Evolutionary conservation across 2,329 filamentous ascomycete genomes (phyloP).

Genomic region (Colletotrichum liriopes): DNA sequence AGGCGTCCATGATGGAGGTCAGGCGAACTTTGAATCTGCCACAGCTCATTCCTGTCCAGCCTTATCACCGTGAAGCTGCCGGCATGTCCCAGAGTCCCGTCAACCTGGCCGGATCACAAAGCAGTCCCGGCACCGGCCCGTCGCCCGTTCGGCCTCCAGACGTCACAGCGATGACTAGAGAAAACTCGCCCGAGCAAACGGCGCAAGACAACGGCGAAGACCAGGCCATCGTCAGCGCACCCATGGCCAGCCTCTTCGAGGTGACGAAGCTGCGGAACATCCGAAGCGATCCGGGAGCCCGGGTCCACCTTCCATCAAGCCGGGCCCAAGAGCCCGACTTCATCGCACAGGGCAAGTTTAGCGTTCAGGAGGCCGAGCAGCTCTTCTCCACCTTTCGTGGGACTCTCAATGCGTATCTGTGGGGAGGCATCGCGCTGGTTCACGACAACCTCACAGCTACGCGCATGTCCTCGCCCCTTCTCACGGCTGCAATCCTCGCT

Average conservation of each 20-base stretch:
- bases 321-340: conserved; percentile 48
- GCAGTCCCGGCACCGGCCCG: conserved; percentile 42
- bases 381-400: conserved; percentile 49
- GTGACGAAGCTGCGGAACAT: conserved; percentile 53
- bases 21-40: conserved; percentile 46
- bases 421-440: conserved; percentile 51
- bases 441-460: conserved; percentile 49
- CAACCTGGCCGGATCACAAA: conserved; percentile 35
- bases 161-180: conserved; percentile 52
- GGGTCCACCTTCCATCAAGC: conserved; percentile 36
- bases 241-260: conserved; percentile 53
- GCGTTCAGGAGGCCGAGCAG: conserved; percentile 48
- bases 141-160: conserved; percentile 44
- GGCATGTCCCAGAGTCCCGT: conserved; percentile 40
- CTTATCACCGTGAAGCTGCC: conserved; percentile 16
- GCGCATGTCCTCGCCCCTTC: conserved; percentile 50
- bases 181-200: conserved; percentile 50
- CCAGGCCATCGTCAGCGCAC: conserved; percentile 51
- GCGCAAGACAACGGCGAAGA: conserved; percentile 45
- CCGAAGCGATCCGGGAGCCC: conserved; percentile 49
- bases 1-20: conserved; percentile 48
- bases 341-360: conserved; percentile 49
- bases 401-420: conserved; percentile 52
- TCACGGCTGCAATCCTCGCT: conserved; percentile 52
- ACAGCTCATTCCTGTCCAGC: conserved; percentile 19